These are phyloP conservation scores for Cucurbita ficifolia DNA, from an alignment of 306 rosid species.

Conservation along the genomic window DNA sequence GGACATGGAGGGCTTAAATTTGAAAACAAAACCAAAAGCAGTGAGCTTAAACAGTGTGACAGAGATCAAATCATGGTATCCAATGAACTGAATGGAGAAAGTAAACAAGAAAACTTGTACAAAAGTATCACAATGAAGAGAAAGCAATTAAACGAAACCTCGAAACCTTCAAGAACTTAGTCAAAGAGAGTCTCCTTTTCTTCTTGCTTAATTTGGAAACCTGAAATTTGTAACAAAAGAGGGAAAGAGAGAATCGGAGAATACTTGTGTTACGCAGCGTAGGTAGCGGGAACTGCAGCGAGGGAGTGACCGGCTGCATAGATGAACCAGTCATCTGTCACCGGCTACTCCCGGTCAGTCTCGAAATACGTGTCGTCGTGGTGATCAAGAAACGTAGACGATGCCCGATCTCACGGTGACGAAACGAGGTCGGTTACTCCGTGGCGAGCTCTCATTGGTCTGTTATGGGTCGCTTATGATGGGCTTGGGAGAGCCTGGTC, in stretches of 20 bases:
- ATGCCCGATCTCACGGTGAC: slow-evolving; percentile 22
- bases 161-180: slow-evolving; percentile 19
- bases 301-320: slow-evolving; percentile 27
- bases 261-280: slow-evolving; percentile 9
- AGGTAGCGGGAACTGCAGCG: slow-evolving; percentile 29
- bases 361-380: slow-evolving; percentile 13
- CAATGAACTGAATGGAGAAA: not conserved
- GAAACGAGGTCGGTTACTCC: not conserved
- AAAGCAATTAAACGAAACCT: slow-evolving; percentile 29
- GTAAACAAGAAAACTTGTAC: not conserved
- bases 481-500: not conserved
- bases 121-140: not conserved
- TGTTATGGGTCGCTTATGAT: slow-evolving; percentile 3
- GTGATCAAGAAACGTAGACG: slow-evolving; percentile 6
- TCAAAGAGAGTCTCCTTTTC: slow-evolving; percentile 3
- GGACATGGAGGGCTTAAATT: slow-evolving; percentile 14
- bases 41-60: slow-evolving; percentile 10
- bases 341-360: slow-evolving; percentile 20
- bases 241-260: not conserved
- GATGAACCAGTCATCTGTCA: slow-evolving; percentile 7
- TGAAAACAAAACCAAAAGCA: not conserved
- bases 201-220: slow-evolving; percentile 8
- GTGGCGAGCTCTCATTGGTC: slow-evolving; percentile 17
- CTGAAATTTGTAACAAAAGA: slow-evolving; percentile 5
- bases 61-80: slow-evolving; percentile 30